Evolutionary conservation across 2,329 filamentous ascomycete species (phyloP).

Genomic region (Epichloe gansuensis): DNA sequence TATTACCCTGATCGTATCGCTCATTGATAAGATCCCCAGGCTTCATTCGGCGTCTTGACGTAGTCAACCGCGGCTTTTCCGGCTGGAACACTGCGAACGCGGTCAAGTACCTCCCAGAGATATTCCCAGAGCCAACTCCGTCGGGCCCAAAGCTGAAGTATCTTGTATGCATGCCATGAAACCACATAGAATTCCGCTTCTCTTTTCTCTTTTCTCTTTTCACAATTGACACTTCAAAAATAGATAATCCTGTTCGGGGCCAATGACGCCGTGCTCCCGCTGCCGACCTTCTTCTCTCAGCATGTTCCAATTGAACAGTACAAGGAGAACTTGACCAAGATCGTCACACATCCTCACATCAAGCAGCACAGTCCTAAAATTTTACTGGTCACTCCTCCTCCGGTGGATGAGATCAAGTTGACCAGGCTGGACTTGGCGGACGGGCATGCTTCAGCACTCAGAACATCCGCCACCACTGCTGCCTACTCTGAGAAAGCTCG

Average conservation of each 20-base stretch:
- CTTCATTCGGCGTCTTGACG: constrained; percentile 66
- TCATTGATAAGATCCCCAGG: constrained; percentile 30
- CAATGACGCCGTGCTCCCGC: constrained; percentile 69
- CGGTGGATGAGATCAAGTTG: constrained; percentile 63
- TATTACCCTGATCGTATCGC: not conserved
- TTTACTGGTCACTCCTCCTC: constrained; percentile 71
- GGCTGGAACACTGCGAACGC: constrained; percentile 77
- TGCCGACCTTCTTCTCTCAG: constrained; percentile 51
- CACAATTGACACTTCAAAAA: not conserved
- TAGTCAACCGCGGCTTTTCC: constrained; percentile 77
- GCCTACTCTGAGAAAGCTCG: constrained; percentile 49
- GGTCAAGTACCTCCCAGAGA: constrained; percentile 52
- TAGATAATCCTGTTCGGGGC: constrained; percentile 76
- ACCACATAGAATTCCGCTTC: too few relatives aligned
- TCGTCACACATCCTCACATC: constrained; percentile 61
- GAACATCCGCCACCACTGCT: constrained; percentile 36
- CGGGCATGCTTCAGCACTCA: constrained; percentile 32
- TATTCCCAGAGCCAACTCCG: constrained; percentile 55
- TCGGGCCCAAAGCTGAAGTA: constrained; percentile 51
- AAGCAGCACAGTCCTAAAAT: constrained; percentile 58
- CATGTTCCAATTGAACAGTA: constrained; percentile 69
- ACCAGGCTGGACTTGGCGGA: constrained; percentile 33
- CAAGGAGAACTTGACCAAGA: constrained; percentile 56
- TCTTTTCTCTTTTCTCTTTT: too few relatives aligned
- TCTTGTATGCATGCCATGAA: constrained; percentile 38